phyloP scores from a whole-genome alignment of 2,329 filamentous ascomycete species.

The Monosporascus sp. region DNA sequence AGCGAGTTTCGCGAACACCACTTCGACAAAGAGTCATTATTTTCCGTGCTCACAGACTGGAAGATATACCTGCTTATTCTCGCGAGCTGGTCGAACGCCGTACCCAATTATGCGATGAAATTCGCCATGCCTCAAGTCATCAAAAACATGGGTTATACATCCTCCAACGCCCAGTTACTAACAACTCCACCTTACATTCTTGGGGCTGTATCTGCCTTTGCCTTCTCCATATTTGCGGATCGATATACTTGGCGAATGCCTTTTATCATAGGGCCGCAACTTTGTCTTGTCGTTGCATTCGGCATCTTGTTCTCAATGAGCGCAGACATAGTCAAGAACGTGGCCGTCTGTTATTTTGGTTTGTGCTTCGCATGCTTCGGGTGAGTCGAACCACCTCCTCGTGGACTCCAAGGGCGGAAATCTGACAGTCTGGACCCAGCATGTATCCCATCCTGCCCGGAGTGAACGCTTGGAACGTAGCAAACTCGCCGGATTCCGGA shows the following conservation, averaged over 20 bases:
- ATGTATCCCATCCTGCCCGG: constrained; percentile 38
- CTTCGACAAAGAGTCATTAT: constrained; percentile 29
- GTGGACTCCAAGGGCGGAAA: background rate
- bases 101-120: constrained; percentile 26
- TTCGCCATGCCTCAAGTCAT: constrained; percentile 27
- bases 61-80: constrained; percentile 40
- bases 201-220: constrained; percentile 27
- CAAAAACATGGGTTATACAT: constrained; percentile 29
- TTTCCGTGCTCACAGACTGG: constrained; percentile 40
- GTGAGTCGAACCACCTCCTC: constrained; percentile 5
- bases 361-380: constrained; percentile 35
- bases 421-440: constrained; percentile 16
- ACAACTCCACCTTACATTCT: constrained; percentile 31
- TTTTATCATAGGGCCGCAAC: constrained; percentile 31
- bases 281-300: constrained; percentile 30
- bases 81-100: constrained; percentile 37
- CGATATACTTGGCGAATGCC: constrained; percentile 33
- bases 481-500: constrained; percentile 31
- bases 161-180: constrained; percentile 17
- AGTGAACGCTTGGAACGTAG: constrained; percentile 36
- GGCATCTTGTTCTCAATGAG: constrained; percentile 31
- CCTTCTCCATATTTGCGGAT: constrained; percentile 31
- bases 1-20: constrained; percentile 21
- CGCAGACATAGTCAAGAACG: constrained; percentile 31
- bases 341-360: constrained; percentile 37